Base-by-base conservation (phyloP, 108 stramenopile species). In the Thalassiosira profunda region DNA sequence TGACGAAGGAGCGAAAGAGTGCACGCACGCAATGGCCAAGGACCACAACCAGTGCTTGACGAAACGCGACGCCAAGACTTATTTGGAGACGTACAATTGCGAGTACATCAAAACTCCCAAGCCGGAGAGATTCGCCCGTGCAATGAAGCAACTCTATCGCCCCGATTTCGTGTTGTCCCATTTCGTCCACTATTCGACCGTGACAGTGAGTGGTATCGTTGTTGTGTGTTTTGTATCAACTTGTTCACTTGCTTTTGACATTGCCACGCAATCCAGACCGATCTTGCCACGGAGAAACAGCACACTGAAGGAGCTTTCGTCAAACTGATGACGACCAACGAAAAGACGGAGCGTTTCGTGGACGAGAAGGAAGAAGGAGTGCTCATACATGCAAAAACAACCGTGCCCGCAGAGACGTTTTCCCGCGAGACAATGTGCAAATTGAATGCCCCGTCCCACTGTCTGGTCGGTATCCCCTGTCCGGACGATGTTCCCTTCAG, bases 151-250 rank as follows among this genome's bases (percentile, higher is more conserved):
- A 73, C 45, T 94, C 12, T 94, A 90, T 59, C 82, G 86, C 21
- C 53, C 93, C 4, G 86, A 86, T 51, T 91, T 88, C 55, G 90
- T 94, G 11, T 36, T 84, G 20, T 77, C 78, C 20, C 93, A 94
- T 56, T 94, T 90, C 62, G 87, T 94, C 2, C 93, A 94, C 68
- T 94, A 91, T 61, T 83, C 88, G 8, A 91, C 89, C 2, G 89
- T 90, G 2, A 90, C 93, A 10, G 76, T 58, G 45, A 65, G 72
- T 61, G 5, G 3, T 55, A 52, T 21, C 11, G 34, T 20, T n/a
- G n/a, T n/a, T n/a, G n/a, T n/a, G n/a, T n/a, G n/a, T n/a, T n/a
- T n/a, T n/a, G n/a, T n/a, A n/a, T n/a, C n/a, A n/a, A n/a, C n/a
- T 11, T 20, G 9, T 45, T 10, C 48, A 7, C 8, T 6, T 30